These are phyloP conservation scores for Aleurites moluccanus DNA, from an alignment of 441 rosid genomes.

Conservation along the genomic window DNA sequence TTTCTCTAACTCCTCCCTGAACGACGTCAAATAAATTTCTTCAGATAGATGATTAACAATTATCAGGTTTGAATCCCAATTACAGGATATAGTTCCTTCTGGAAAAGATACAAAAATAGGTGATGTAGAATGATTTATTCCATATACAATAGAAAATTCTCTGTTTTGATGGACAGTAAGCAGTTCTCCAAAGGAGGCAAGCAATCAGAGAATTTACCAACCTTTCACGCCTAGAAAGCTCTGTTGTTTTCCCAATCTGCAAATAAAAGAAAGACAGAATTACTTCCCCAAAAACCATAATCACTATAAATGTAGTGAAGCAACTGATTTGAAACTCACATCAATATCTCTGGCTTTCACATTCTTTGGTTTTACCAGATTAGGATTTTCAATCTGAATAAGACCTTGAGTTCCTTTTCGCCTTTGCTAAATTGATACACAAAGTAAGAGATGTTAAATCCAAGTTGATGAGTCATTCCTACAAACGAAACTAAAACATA, in stretches of 20 bases:
- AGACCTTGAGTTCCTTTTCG: slow-evolving; percentile 77
- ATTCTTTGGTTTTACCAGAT: slow-evolving; percentile 67
- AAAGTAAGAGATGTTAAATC: neutral
- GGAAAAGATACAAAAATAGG: neutral
- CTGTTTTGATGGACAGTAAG: neutral
- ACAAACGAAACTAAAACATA: neutral
- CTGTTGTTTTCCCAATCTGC: slow-evolving; percentile 68
- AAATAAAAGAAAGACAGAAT: slow-evolving; percentile 8
- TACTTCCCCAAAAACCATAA: neutral
- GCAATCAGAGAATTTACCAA: slow-evolving; percentile 15
- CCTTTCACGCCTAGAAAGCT: slow-evolving; percentile 99
- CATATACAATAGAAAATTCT: neutral
- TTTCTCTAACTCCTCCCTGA: slow-evolving; percentile 88
- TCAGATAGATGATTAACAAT: neutral
- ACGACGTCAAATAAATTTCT: neutral
- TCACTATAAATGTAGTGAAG: neutral
- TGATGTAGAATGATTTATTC: neutral
- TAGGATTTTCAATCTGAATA: slow-evolving; percentile 87
- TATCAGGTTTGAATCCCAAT: neutral
- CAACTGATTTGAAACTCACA: slow-evolving; percentile 46
- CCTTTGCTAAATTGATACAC: slow-evolving; percentile 46
- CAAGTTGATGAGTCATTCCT: neutral
- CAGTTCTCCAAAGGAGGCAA: neutral
- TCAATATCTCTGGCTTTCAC: slow-evolving; percentile 77
- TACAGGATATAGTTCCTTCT: neutral